Evolutionary conservation across 768 basidiomycete species (phyloP).

Genomic region (Amanita rimosa): DNA sequence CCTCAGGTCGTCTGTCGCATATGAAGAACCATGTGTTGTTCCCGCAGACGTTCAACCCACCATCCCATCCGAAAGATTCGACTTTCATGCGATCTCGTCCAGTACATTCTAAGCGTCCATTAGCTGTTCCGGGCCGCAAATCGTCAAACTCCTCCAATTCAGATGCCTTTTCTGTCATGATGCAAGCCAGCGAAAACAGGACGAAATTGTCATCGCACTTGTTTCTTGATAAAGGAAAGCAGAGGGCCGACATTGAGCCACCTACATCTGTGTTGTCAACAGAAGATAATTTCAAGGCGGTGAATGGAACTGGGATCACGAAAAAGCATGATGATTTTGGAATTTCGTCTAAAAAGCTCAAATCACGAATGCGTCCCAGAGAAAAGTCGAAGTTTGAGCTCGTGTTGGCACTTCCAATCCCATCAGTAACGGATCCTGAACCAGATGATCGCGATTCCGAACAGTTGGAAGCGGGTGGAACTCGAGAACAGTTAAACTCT

Average conservation of each 20-base stretch:
- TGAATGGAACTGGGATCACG: neutral
- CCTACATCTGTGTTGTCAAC: neutral
- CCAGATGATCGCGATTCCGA: neutral
- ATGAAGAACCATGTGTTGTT: neutral
- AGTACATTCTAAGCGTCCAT: neutral
- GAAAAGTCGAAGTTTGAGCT: constrained; percentile 4
- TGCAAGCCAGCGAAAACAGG: neutral
- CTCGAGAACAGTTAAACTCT: neutral
- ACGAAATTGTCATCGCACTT: neutral
- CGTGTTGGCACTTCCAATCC: neutral
- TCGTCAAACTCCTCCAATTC: neutral
- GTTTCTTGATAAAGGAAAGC: neutral
- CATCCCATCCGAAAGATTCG: too few species aligned
- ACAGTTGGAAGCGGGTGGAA: neutral
- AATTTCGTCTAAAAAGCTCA: neutral
- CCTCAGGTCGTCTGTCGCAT: neutral
- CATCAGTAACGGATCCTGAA: neutral
- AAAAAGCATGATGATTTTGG: neutral
- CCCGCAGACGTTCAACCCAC: neutral
- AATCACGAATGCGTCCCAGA: constrained; percentile 4
- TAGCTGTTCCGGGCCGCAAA: neutral
- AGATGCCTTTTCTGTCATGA: constrained; percentile 6
- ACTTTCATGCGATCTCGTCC: too few species aligned
- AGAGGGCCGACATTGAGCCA: neutral
- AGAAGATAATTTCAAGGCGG: neutral